Evolutionary conservation across 2,329 filamentous ascomycete species (phyloP).

Genomic region (Fusarium pseudonygamai): DNA sequence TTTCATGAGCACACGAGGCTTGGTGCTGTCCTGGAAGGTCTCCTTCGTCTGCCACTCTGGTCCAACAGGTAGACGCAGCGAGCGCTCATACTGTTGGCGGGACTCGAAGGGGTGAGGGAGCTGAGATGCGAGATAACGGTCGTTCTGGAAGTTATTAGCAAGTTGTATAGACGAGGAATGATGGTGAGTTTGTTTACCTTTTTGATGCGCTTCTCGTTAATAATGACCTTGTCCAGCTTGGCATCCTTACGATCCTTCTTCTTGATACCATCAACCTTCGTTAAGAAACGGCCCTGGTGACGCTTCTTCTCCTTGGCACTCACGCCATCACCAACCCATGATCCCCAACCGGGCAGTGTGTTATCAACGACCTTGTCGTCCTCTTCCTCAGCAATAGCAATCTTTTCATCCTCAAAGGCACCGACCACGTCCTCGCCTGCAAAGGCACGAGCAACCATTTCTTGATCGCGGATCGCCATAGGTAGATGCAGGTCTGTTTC

Average conservation of each 20-base stretch:
- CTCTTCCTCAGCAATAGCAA: constrained; percentile 74
- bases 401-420: constrained; percentile 85
- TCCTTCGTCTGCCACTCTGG: constrained; percentile 98
- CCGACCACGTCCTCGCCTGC: constrained; percentile 86
- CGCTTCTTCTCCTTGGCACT: constrained; percentile 73
- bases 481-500: constrained; percentile 63
- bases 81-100: constrained; percentile 88
- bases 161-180: neutral
- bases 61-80: constrained; percentile 85
- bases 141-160: constrained; percentile 64
- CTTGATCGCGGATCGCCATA: constrained; percentile 67
- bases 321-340: constrained; percentile 87
- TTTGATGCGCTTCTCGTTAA: constrained; percentile 89
- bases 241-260: constrained; percentile 81
- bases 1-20: constrained; percentile 89
- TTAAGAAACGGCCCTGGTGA: constrained; percentile 70
- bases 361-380: constrained; percentile 84
- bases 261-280: constrained; percentile 77
- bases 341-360: constrained; percentile 93
- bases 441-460: constrained; percentile 84
- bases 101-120: constrained; percentile 93
- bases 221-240: constrained; percentile 84
- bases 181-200: constrained; percentile 67
- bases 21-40: constrained; percentile 88
- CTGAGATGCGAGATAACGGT: constrained; percentile 83